Evolutionary conservation across 2,329 filamentous ascomycete genomes (phyloP).

Genomic region (Corniculantispora saksenae): DNA sequence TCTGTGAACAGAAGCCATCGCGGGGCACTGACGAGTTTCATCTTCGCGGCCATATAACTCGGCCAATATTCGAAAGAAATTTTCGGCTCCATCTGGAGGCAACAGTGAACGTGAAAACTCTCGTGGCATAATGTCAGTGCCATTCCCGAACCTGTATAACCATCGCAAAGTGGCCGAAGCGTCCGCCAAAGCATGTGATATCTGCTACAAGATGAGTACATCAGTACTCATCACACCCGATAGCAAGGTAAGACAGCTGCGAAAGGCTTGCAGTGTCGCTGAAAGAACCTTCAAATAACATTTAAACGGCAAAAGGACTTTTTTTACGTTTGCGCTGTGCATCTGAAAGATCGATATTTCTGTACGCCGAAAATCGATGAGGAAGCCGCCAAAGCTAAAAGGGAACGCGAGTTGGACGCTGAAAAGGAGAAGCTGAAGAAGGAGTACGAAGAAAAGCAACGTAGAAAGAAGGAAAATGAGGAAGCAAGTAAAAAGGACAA

Average conservation of each 20-base stretch:
- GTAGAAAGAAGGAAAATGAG: slow-evolving; percentile 68
- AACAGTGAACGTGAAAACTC: background rate
- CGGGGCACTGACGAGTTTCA: slow-evolving; percentile 6
- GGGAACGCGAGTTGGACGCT: slow-evolving; percentile 62
- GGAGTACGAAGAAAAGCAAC: slow-evolving; percentile 74
- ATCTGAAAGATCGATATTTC: slow-evolving; percentile 82
- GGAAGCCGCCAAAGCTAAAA: slow-evolving; percentile 61
- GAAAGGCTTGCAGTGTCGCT: background rate
- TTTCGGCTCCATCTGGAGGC: background rate
- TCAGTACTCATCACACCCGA: slow-evolving; percentile 88
- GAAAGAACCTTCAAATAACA: background rate
- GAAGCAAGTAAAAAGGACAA: slow-evolving; percentile 57
- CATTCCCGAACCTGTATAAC: slow-evolving; percentile 77
- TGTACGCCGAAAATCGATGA: slow-evolving; percentile 74
- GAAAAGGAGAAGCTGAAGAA: slow-evolving; percentile 68
- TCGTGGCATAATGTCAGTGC: slow-evolving; percentile 40
- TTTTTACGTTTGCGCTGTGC: slow-evolving; percentile 85
- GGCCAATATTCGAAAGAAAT: background rate
- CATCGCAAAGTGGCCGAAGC: slow-evolving; percentile 84
- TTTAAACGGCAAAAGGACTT: slow-evolving; percentile 59
- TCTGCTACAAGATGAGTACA: slow-evolving; percentile 86
- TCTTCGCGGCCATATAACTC: background rate
- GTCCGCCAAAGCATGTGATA: slow-evolving; percentile 80
- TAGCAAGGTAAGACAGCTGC: slow-evolving; percentile 65
- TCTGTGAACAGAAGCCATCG: background rate